Base-by-base conservation (phyloP, 2,329 filamentous ascomycete genomes). In the Colletotrichum trifolii region DNA sequence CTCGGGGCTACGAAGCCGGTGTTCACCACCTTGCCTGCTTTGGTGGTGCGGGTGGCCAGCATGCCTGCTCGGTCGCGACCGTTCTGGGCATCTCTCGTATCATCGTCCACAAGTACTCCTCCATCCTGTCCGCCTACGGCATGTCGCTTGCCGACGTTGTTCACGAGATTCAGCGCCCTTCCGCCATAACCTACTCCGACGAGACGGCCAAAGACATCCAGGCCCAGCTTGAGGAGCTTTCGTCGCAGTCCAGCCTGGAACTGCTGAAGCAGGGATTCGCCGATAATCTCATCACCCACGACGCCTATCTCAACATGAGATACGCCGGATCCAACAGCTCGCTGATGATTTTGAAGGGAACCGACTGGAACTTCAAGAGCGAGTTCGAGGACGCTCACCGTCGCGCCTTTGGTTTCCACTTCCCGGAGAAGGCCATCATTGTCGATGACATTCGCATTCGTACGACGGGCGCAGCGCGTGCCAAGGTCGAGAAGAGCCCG, bases 311-410 rank as follows among this genome's bases (percentile, higher is more conserved):
- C 13, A 81, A 80, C 64, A 76, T 82, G 71, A 72, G 79, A 59
- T 82, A 82, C 43, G 73, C 75, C 1, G 81, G 80, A 10, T 78
- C 78, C 2, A 79, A 78, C 54, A 82, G 79, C 12, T 75, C 75
- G 2, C 70, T 82, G 39, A 77, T 77, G 75, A 75, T 76, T 9
- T 60, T 74, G 56, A 69, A 71, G 64, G 72, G 69, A 1, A 64
- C 64, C 2, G 71, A 71, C 55, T 71, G 71, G 71, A 57, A 73
- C 34, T 92, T 90, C 74, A 88, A 87, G 2, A 84, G 87, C 61
- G 89, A 88, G 0, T 92, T 93, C 66, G 76, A 91, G 50, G 85
- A 87, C 69, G 88, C 91, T 66, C 91, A 94, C 72, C 85, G 91
- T 68, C 89, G 91, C 70, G 91, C 92, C 70, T 93, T 93, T 71